phyloP scores from a whole-genome alignment of 257 asterid species.

The Solanum peruvianum region DNA sequence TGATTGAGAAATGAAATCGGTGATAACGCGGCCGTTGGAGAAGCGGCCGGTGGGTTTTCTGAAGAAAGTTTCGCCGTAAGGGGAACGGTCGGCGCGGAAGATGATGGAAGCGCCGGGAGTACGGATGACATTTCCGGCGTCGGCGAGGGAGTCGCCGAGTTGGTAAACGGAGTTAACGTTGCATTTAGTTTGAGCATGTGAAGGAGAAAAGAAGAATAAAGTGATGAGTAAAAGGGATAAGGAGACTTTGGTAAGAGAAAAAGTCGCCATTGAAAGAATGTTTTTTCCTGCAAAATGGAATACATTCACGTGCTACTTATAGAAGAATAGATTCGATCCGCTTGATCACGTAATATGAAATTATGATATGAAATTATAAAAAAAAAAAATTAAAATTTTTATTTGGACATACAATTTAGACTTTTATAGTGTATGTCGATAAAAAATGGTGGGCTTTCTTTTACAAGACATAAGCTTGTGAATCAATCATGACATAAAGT shows the following conservation, averaged over 20 bases:
- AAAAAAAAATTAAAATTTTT: no score
- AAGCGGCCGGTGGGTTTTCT: background rate
- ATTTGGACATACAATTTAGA: rapidly evolving
- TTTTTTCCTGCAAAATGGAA: background rate
- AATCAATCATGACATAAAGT: no score
- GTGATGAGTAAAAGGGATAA: background rate
- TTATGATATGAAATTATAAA: no score
- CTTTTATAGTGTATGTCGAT: no score
- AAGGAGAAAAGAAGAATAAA: background rate
- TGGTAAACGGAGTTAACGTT: background rate
- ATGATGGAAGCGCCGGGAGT: background rate
- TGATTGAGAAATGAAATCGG: background rate
- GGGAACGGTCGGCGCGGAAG: background rate
- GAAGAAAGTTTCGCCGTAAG: background rate
- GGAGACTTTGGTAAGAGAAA: background rate
- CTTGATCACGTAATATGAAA: rapidly evolving
- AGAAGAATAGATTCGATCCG: rapidly evolving
- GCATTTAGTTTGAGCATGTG: background rate
- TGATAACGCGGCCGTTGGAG: background rate
- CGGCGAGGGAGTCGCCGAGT: constrained; percentile 3
- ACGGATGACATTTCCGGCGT: background rate
- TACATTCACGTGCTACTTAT: background rate
- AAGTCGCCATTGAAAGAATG: background rate
- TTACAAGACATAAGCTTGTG: no score
- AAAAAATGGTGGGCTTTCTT: no score